A percentile compares a stretch with the other conserved stretches of the same genome.
Evolutionary conservation across 192 early-diverging fungal genomes (phyloP).

Genomic region (Coemansia sp.): DNA sequence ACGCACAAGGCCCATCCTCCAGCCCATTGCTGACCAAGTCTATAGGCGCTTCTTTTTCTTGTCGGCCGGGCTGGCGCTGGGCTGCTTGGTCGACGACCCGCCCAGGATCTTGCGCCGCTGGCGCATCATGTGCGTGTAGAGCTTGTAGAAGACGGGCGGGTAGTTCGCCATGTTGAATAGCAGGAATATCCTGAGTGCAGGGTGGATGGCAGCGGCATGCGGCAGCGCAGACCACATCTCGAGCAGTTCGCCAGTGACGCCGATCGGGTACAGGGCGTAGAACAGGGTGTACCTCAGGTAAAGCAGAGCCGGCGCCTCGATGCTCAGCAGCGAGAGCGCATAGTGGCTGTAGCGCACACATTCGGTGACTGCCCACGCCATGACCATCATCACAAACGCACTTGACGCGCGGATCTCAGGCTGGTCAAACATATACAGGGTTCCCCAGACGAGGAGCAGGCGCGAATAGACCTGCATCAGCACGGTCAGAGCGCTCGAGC

Average conservation of each 20-base stretch:
- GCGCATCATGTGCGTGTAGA: conserved; percentile 90
- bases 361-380: conserved; percentile 92
- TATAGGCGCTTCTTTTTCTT: conserved; percentile 25
- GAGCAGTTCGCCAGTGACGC: conserved; percentile 77
- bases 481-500: conserved; percentile 72
- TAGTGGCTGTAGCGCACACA: conserved; percentile 91
- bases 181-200: conserved; percentile 56
- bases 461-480: conserved; percentile 84
- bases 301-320: conserved; percentile 31
- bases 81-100: conserved; percentile 8
- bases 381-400: conserved; percentile 73
- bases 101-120: conserved; percentile 77
- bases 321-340: conserved; percentile 60
- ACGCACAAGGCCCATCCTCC: too few species aligned
- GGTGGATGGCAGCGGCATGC: conserved; percentile 50
- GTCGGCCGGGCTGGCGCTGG: not conserved
- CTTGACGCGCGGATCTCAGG: conserved; percentile 63
- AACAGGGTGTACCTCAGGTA: conserved; percentile 86
- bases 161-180: conserved; percentile 60
- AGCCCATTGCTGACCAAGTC: too few species aligned
- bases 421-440: conserved; percentile 61
- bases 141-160: conserved; percentile 65
- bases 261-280: conserved; percentile 86
- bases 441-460: conserved; percentile 76
- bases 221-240: conserved; percentile 69